Evolutionary conservation across 2,329 filamentous ascomycete species (phyloP).

Genomic region (Paecilomyces variotii): DNA sequence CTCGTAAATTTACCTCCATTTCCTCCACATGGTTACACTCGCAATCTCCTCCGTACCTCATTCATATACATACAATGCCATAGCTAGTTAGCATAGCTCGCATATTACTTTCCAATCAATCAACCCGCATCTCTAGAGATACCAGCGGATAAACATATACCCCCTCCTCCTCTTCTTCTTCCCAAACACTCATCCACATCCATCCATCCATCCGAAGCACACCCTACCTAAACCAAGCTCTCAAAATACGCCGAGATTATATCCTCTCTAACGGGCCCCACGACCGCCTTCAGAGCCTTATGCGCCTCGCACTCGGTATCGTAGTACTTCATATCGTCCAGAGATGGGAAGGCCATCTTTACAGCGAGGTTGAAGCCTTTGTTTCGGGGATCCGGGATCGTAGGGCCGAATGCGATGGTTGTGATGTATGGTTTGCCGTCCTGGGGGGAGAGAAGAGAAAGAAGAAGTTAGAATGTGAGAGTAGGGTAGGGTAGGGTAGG

Average conservation of each 20-base stretch:
- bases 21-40: too few relatives aligned
- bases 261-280: conserved; percentile 25
- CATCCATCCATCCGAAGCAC: conserved; percentile 35
- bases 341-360: conserved; percentile 54
- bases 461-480: background rate
- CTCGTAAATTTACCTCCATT: too few relatives aligned
- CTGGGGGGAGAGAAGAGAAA: conserved; percentile 32
- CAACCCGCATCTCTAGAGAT: too few relatives aligned
- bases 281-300: conserved; percentile 36
- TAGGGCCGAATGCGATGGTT: conserved; percentile 46
- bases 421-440: conserved; percentile 65
- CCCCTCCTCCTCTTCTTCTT: background rate
- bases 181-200: too few relatives aligned
- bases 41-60: too few relatives aligned
- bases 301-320: conserved; percentile 54
- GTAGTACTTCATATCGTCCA: conserved; percentile 65
- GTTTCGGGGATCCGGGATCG: conserved; percentile 50
- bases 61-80: background rate
- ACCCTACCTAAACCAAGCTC: conserved; percentile 43
- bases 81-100: background rate
- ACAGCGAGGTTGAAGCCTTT: conserved; percentile 60
- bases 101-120: background rate
- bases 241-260: conserved; percentile 30
- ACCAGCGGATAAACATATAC: background rate
- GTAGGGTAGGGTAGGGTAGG: background rate